Evolutionary conservation across 1,284 basidiomycete species (phyloP).

Genomic region (Ustilago shanxiensis): DNA sequence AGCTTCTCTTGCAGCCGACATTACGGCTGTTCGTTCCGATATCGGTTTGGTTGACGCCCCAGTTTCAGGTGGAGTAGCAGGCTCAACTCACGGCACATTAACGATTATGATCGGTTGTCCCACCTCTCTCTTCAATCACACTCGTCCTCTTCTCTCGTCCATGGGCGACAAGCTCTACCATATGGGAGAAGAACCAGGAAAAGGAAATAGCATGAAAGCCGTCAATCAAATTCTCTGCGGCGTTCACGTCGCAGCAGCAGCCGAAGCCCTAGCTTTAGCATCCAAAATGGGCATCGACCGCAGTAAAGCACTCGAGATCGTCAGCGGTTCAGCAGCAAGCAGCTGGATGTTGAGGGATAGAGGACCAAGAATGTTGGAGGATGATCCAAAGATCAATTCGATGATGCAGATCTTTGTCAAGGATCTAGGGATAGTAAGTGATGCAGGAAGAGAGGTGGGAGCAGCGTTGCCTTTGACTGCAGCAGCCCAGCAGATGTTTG

Average conservation of each 20-base stretch:
- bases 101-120: constrained; percentile 69
- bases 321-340: constrained; percentile 65
- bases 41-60: constrained; percentile 69
- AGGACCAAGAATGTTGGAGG: constrained; percentile 45
- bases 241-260: constrained; percentile 69
- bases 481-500: constrained; percentile 30
- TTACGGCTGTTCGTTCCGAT: constrained; percentile 54
- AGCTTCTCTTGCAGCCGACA: constrained; percentile 30
- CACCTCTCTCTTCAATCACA: constrained; percentile 47
- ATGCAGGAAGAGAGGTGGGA: constrained; percentile 22
- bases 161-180: constrained; percentile 65
- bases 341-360: constrained; percentile 69
- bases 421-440: constrained; percentile 31
- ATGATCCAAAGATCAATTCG: constrained; percentile 22
- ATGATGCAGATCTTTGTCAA: constrained; percentile 36
- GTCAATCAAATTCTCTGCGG: constrained; percentile 70
- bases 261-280: constrained; percentile 70
- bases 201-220: constrained; percentile 48
- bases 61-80: constrained; percentile 67
- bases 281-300: constrained; percentile 69
- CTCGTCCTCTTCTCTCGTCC: constrained; percentile 61
- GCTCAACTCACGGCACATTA: constrained; percentile 66
- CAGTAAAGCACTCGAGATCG: constrained; percentile 65
- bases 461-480: constrained; percentile 25
- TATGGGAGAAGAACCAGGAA: constrained; percentile 66